Evolutionary conservation across 208 protist genomes (phyloP).

Genomic region (Perkinsela sp.): DNA sequence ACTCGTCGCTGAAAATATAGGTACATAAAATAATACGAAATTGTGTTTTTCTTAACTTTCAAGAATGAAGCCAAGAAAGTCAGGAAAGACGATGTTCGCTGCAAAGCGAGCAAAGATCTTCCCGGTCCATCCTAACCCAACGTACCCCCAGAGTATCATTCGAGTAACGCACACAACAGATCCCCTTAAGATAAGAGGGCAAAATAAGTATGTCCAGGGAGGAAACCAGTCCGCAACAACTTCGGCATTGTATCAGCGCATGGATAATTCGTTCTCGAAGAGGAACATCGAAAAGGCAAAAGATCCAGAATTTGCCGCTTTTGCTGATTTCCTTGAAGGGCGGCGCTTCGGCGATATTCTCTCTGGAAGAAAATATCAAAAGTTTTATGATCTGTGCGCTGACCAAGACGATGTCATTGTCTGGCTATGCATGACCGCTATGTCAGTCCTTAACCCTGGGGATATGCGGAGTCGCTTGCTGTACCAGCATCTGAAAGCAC

Average conservation of each 20-base stretch:
- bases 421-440: slow-evolving; percentile 61
- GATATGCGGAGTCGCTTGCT: slow-evolving; percentile 50
- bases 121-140: slow-evolving; percentile 44
- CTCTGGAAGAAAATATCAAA: slow-evolving; percentile 47
- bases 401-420: slow-evolving; percentile 67
- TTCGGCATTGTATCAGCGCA: slow-evolving; percentile 37
- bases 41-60: too few relatives aligned
- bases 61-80: background rate
- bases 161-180: slow-evolving; percentile 53
- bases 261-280: slow-evolving; percentile 34
- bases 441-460: slow-evolving; percentile 59
- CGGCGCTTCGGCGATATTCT: slow-evolving; percentile 57
- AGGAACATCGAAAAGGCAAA: slow-evolving; percentile 19
- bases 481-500: slow-evolving; percentile 47
- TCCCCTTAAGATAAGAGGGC: slow-evolving; percentile 58
- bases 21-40: too few relatives aligned
- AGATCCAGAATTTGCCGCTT: slow-evolving; percentile 41
- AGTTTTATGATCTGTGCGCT: slow-evolving; percentile 43
- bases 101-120: slow-evolving; percentile 58
- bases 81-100: slow-evolving; percentile 53
- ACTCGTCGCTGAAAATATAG: too few relatives aligned
- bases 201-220: slow-evolving; percentile 43
- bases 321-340: slow-evolving; percentile 58
- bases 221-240: slow-evolving; percentile 55
- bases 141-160: slow-evolving; percentile 41